A percentile compares a stretch with the other conserved stretches of the same genome.
These are phyloP conservation scores for Fusarium equiseti DNA, from an alignment of 2,329 filamentous ascomycete genomes.

Conservation along the genomic window DNA sequence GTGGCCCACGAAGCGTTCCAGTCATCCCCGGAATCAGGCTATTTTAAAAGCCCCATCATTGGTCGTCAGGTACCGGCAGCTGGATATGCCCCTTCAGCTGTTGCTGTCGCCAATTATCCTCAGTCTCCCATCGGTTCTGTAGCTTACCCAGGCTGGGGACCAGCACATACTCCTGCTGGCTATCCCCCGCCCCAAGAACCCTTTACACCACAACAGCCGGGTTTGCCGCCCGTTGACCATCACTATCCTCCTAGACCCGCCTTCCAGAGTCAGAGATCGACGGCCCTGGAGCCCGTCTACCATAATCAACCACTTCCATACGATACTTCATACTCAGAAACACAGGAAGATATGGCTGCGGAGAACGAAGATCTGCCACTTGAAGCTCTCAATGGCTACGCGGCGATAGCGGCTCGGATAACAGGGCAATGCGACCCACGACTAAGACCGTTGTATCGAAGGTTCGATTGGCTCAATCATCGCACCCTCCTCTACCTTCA, in stretches of 20 bases:
- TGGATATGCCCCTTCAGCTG: constrained; percentile 14
- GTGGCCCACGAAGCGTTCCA: constrained; percentile 23
- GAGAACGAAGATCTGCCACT: constrained; percentile 55
- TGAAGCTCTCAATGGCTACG: constrained; percentile 67
- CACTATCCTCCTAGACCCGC: constrained; percentile 19
- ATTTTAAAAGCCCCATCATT: constrained; percentile 27
- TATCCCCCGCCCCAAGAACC: constrained; percentile 30
- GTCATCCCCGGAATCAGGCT: constrained; percentile 25
- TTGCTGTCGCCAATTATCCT: constrained; percentile 19
- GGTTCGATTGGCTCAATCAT: constrained; percentile 85
- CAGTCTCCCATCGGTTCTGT: constrained; percentile 22
- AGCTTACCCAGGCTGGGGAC: constrained; percentile 23
- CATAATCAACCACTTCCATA: constrained; percentile 5
- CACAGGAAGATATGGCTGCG: constrained; percentile 27
- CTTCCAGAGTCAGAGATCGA: constrained; percentile 13
- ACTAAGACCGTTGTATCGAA: constrained; percentile 78
- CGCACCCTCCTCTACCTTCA: constrained; percentile 85
- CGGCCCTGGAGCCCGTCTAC: background rate
- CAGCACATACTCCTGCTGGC: constrained; percentile 23
- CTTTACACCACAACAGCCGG: constrained; percentile 19
- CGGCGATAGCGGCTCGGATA: constrained; percentile 70
- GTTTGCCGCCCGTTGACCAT: constrained; percentile 6
- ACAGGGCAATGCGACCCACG: constrained; percentile 44
- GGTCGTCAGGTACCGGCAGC: constrained; percentile 13
- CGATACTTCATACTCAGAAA: constrained; percentile 9